Conservation (phyloP, 331 rosid species). For the Ulmus americana region DNA sequence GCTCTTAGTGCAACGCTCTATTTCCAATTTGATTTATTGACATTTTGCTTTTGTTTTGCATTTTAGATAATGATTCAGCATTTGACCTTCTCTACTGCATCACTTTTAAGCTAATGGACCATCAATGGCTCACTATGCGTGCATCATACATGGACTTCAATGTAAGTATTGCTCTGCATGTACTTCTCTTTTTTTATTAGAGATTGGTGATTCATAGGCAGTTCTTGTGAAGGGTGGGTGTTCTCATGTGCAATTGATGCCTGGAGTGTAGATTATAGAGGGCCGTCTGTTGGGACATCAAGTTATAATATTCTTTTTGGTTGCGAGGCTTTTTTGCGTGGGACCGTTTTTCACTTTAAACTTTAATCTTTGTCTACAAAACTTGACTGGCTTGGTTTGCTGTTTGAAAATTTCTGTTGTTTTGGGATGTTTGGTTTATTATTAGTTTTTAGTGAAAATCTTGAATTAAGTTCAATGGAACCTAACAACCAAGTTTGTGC, state of each 20-base stretch:
- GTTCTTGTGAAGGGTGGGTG: neutral
- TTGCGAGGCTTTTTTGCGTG: neutral
- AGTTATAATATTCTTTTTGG: neutral
- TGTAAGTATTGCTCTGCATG: conserved; percentile 46
- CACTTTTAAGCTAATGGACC: conserved; percentile 97
- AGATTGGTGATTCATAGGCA: neutral
- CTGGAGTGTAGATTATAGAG: neutral
- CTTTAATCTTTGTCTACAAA: neutral
- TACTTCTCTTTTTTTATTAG: neutral
- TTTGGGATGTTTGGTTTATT: too few relatives aligned
- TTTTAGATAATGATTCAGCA: conserved; percentile 77
- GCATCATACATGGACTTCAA: conserved; percentile 99
- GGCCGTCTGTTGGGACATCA: neutral
- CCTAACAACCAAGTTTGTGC: neutral
- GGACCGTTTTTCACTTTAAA: neutral
- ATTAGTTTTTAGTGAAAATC: too few relatives aligned
- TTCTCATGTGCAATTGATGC: neutral
- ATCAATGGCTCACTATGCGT: conserved; percentile 91
- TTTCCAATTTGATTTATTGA: neutral
- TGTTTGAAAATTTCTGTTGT: too few relatives aligned
- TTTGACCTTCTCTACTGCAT: conserved; percentile 95
- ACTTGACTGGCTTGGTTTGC: too few relatives aligned
- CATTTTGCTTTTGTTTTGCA: conserved; percentile 13
- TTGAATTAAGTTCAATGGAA: too few relatives aligned
- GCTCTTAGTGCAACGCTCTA: neutral